A percentile compares a stretch with the other conserved stretches of the same genome.
These are phyloP conservation scores for Ochetophila trinervis DNA, from an alignment of 306 rosid species.

Conservation along the genomic window DNA sequence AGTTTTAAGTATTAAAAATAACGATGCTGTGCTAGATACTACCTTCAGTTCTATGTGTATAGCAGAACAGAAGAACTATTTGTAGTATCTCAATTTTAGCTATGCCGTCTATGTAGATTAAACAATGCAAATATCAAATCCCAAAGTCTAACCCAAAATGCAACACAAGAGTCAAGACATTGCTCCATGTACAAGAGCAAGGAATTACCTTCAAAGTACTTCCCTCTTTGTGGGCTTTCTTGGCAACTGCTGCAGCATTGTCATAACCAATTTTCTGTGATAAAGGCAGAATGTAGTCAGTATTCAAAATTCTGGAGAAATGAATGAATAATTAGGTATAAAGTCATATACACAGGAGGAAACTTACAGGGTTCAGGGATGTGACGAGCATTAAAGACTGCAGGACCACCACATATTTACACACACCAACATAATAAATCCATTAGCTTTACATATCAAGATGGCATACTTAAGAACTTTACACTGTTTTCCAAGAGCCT, in stretches of 20 bases:
- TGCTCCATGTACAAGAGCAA: neutral
- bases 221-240: conserved; percentile 97
- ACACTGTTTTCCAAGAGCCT: conserved; percentile 13
- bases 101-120: neutral
- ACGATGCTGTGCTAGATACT: conserved; percentile 4
- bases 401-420: conserved; percentile 29
- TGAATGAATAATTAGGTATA: neutral
- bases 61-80: conserved; percentile 1
- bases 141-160: neutral
- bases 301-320: conserved; percentile 1
- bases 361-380: conserved; percentile 88
- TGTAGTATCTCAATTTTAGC: neutral
- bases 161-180: no score
- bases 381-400: conserved; percentile 99
- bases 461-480: conserved; percentile 9
- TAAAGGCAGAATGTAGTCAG: conserved; percentile 13
- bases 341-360: conserved; percentile 2
- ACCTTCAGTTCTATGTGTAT: neutral
- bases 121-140: neutral
- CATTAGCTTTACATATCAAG: conserved; percentile 33
- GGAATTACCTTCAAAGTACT: conserved; percentile 74
- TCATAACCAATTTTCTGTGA: conserved; percentile 98
- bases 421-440: conserved; percentile 21
- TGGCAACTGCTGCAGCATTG: conserved; percentile 96
- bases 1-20: neutral